phyloP scores from a whole-genome alignment of 2,329 filamentous ascomycete species.

The Lachnellula suecica region DNA sequence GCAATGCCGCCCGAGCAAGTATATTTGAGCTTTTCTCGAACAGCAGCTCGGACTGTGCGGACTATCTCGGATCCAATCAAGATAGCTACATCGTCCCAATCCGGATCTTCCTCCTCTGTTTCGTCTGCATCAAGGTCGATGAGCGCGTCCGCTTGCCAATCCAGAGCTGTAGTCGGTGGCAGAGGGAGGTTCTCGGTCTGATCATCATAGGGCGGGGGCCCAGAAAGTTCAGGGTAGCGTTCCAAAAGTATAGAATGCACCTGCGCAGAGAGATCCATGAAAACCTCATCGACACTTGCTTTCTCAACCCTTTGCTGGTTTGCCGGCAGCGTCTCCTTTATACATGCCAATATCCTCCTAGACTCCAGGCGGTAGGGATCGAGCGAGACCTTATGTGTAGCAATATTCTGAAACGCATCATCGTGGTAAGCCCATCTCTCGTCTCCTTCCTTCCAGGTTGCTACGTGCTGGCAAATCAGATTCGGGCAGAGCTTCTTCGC shows the following conservation, averaged over 20 bases:
- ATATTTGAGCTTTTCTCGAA: conserved; percentile 74
- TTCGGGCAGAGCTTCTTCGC: conserved; percentile 84
- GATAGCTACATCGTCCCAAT: conserved; percentile 95
- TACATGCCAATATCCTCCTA: conserved; percentile 73
- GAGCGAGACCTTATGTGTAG: conserved; percentile 88
- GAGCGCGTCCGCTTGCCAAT: conserved; percentile 83
- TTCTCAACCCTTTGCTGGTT: conserved; percentile 80
- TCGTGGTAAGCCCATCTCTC: conserved; percentile 88
- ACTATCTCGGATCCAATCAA: conserved; percentile 88
- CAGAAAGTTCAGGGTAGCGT: conserved; percentile 71
- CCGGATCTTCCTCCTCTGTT: conserved; percentile 76
- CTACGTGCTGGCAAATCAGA: conserved; percentile 86
- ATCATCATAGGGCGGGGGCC: conserved; percentile 72
- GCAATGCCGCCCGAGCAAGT: conserved; percentile 91
- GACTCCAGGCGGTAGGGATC: conserved; percentile 90
- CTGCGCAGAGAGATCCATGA: conserved; percentile 85
- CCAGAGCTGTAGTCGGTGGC: conserved; percentile 70
- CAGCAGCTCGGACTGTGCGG: conserved; percentile 65
- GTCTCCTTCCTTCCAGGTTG: conserved; percentile 91
- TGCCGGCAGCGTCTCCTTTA: conserved; percentile 71
- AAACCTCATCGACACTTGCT: conserved; percentile 93
- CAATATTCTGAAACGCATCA: conserved; percentile 76
- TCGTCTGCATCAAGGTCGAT: conserved; percentile 73
- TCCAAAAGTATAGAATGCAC: conserved; percentile 74
- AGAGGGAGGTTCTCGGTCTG: conserved; percentile 68